Base-by-base conservation (phyloP, 2,329 filamentous ascomycete genomes). In the Davidsoniella virescens region DNA sequence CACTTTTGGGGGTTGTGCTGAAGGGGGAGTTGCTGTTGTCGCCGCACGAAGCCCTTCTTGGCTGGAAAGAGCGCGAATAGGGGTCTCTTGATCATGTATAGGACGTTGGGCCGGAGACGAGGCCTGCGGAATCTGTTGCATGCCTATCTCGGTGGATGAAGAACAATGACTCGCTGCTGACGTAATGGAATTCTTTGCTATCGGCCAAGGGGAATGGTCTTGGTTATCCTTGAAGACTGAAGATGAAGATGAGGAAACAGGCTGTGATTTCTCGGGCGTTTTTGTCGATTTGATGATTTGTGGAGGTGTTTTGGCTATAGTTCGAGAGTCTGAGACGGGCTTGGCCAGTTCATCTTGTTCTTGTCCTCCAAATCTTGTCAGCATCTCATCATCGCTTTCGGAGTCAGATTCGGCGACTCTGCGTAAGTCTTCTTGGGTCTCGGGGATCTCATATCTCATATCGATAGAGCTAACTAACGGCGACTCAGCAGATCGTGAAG, bases 81-180 rank as follows among this genome's bases (percentile, higher is more conserved):
- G 49, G 4, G 41, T n/a, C 6, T 36, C 16, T 8, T 44, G n/a
- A 18, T 2, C 2, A n/a, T 7, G 18, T 18, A 16, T 33, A 44
- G 25, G 8, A 14, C 6, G 40, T 16, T 3, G 16, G 12, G 3
- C 8, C 9, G 10, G 16, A 25, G 7, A 37, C 17, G 37, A 39
- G 16, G 36, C 8, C 12, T 12, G 29, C 10, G 29, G 29, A 5
- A 33, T 9, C 29, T 12, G 29, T 33, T 33, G 29, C 29, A 12
- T 12, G 12, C 50, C 45, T 9, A 52, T 41, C 9, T 52, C 50
- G 9, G 46, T 41, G 20, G 48, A 50, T 8, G 23, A 40, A 12
- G 12, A 9, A 33, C 29, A 8, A 8, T 33, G 9, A 33, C 10
- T 20, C 17, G 14, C 16, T 8, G 44, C 10, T 20, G 14, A n/a